Evolutionary conservation across 2,329 filamentous ascomycete genomes (phyloP).

Genomic region (Diplodia intermedia): DNA sequence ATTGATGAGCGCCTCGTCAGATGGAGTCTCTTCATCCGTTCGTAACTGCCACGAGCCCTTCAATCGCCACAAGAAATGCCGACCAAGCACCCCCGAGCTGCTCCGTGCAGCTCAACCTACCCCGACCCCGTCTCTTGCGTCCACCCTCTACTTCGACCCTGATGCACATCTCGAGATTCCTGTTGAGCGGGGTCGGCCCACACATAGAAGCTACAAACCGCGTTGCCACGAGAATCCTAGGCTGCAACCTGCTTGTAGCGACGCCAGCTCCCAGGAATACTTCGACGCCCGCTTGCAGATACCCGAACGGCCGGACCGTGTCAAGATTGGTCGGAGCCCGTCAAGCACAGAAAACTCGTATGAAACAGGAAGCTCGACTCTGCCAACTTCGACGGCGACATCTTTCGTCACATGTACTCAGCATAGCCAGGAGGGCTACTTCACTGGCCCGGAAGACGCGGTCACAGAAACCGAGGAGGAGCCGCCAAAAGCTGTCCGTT

Average conservation of each 20-base stretch:
- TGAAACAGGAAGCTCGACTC: constrained; percentile 3
- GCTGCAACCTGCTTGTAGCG: background rate
- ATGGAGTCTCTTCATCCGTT: constrained; percentile 5
- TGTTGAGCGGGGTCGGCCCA: background rate
- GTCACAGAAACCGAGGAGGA: background rate
- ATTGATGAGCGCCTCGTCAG: constrained; percentile 17
- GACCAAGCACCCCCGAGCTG: constrained; percentile 1
- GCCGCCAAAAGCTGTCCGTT: background rate
- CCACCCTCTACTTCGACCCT: constrained; percentile 10
- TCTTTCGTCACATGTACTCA: constrained; percentile 15
- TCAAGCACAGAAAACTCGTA: background rate
- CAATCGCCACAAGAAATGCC: background rate
- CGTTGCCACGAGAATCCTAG: background rate
- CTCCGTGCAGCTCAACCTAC: constrained; percentile 14
- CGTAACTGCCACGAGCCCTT: background rate
- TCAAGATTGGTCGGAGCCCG: background rate
- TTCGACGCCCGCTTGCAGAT: background rate
- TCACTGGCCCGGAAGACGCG: constrained; percentile 10
- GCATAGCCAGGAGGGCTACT: constrained; percentile 8
- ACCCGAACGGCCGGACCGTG: background rate
- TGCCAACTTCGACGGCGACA: background rate
- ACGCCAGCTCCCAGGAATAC: background rate
- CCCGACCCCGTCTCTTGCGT: constrained; percentile 12
- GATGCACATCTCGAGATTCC: background rate
- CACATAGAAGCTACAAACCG: background rate